A percentile compares a stretch with the other conserved stretches of the same genome.
These are phyloP conservation scores for Aureobasidium sp. DNA, from an alignment of 2,329 filamentous ascomycete species.

Conservation along the genomic window DNA sequence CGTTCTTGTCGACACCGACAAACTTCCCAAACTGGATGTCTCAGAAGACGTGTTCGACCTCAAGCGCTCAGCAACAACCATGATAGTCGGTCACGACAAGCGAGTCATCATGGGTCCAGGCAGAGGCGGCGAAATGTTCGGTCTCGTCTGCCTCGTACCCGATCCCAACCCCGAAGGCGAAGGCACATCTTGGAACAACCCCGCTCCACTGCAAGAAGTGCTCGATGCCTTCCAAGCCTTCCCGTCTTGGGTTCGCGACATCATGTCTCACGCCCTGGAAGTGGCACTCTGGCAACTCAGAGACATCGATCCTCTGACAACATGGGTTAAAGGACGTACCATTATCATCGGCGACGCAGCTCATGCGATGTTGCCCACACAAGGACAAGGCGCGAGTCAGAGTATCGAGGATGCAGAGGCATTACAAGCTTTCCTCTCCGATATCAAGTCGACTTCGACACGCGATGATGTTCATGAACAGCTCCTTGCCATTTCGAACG, in stretches of 20 bases:
- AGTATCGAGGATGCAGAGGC: slow-evolving; percentile 36
- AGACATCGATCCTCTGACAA: slow-evolving; percentile 34
- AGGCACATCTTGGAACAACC: slow-evolving; percentile 32
- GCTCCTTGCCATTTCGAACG: slow-evolving; percentile 20
- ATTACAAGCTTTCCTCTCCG: slow-evolving; percentile 20
- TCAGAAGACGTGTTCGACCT: slow-evolving; percentile 25
- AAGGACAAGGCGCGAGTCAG: slow-evolving; percentile 36
- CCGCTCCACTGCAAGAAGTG: slow-evolving; percentile 29
- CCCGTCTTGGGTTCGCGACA: slow-evolving; percentile 30
- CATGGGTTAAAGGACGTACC: slow-evolving; percentile 24
- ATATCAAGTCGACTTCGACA: slow-evolving; percentile 15
- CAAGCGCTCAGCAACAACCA: slow-evolving; percentile 33
- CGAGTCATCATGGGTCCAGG: slow-evolving; percentile 38
- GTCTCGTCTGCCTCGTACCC: slow-evolving; percentile 37
- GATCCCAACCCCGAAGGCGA: slow-evolving; percentile 34
- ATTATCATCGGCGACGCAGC: slow-evolving; percentile 29
- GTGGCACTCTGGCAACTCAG: slow-evolving; percentile 39
- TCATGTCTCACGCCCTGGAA: slow-evolving; percentile 25
- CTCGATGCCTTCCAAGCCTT: slow-evolving; percentile 34
- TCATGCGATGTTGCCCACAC: slow-evolving; percentile 33
- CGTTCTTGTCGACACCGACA: slow-evolving; percentile 23
- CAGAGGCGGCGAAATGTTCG: slow-evolving; percentile 32
- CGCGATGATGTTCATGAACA: slow-evolving; percentile 18
- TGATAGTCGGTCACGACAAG: slow-evolving; percentile 36
- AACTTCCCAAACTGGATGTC: slow-evolving; percentile 14